A percentile compares a stretch with the other conserved stretches of the same genome.
Evolutionary conservation across 2,329 filamentous ascomycete genomes (phyloP).

Genomic region (Hymenoscyphus salicellus): DNA sequence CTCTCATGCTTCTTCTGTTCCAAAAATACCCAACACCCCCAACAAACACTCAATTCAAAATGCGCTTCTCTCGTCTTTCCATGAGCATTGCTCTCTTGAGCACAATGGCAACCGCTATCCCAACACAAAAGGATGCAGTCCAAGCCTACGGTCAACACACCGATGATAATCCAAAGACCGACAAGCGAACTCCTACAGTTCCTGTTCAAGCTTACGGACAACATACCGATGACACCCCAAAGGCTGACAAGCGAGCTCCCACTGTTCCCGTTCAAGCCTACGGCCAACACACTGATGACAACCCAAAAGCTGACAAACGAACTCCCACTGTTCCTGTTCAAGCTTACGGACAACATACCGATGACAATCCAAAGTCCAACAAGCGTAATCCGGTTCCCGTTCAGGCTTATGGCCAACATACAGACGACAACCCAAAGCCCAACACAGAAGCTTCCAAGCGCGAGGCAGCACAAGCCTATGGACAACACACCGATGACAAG

Average conservation of each 20-base stretch:
- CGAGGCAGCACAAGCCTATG: conserved; percentile 1
- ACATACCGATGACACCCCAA: conserved; percentile 1
- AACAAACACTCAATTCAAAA: neutral
- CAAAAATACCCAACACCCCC: neutral
- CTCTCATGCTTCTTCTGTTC: neutral
- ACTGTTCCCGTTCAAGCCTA: neutral
- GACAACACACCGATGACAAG: conserved; percentile 8
- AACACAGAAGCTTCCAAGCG: neutral
- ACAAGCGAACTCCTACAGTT: neutral
- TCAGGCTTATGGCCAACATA: neutral
- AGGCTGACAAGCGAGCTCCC: neutral
- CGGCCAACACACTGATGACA: conserved; percentile 7
- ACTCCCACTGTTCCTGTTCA: too few species aligned
- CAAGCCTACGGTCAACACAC: conserved; percentile 8
- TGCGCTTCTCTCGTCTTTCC: conserved; percentile 4
- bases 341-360: conserved; percentile 5
- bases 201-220: conserved; percentile 8
- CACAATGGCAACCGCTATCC: conserved; percentile 1
- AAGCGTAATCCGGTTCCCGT: too few species aligned
- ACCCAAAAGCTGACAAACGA: neutral
- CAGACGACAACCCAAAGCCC: neutral
- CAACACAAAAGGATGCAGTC: neutral
- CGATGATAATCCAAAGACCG: neutral
- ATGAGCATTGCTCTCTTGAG: conserved; percentile 1
- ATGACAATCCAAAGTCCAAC: neutral